phyloP scores from a whole-genome alignment of 805 yeast species.

The Soucietia sequanensis region DNA sequence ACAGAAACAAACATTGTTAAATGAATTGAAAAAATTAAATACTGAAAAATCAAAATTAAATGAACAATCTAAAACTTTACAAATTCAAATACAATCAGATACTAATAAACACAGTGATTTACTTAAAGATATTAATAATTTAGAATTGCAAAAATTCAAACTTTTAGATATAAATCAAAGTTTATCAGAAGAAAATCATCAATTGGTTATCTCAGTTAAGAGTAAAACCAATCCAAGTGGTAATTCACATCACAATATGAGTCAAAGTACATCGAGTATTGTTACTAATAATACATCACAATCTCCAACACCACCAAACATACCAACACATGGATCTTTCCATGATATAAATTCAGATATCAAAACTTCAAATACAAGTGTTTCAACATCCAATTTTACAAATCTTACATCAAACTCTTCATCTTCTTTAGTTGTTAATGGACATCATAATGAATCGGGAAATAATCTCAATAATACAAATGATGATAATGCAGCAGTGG shows the following conservation, averaged over 20 bases:
- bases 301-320: slow-evolving; percentile 1
- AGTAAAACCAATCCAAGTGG: not conserved
- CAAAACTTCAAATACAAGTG: slow-evolving; percentile 1
- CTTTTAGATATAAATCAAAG: slow-evolving; percentile 31
- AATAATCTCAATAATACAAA: slow-evolving; percentile 6
- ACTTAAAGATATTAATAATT: slow-evolving; percentile 49
- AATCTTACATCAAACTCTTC: slow-evolving; percentile 14
- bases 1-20: slow-evolving; percentile 19
- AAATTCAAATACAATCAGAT: slow-evolving; percentile 39
- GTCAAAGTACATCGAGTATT: slow-evolving; percentile 1
- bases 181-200: slow-evolving; percentile 19
- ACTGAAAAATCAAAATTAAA: slow-evolving; percentile 30
- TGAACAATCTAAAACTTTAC: slow-evolving; percentile 39
- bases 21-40: slow-evolving; percentile 24
- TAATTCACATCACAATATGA: no score
- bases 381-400: slow-evolving; percentile 2
- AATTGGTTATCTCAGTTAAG: slow-evolving; percentile 6
- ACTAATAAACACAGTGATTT: slow-evolving; percentile 44
- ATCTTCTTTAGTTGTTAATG: slow-evolving; percentile 14
- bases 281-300: no score
- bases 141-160: slow-evolving; percentile 46
- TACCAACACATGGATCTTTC: slow-evolving; percentile 1
- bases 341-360: slow-evolving; percentile 2
- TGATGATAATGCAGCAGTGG: slow-evolving; percentile 20
- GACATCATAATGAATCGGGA: slow-evolving; percentile 8